Conservation (phyloP, 1,139 yeast genomes). For the Lodderomyces elongisporus region DNA sequence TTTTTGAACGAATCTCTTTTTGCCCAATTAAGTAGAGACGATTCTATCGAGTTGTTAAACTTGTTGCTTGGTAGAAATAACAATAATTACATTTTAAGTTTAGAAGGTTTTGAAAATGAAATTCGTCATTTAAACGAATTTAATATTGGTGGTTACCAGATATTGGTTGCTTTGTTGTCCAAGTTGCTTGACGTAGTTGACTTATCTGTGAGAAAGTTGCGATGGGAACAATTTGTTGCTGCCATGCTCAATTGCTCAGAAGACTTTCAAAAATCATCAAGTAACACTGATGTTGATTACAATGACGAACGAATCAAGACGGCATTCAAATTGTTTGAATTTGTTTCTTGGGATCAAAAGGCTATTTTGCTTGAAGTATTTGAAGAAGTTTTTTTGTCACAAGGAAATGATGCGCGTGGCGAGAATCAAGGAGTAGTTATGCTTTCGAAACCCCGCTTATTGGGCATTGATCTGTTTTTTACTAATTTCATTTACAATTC, state of each 20-base stretch:
- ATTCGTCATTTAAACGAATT: constrained; percentile 40
- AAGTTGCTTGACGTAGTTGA: constrained; percentile 1
- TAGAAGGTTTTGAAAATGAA: constrained; percentile 18
- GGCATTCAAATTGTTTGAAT: constrained; percentile 31
- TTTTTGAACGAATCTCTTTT: neutral
- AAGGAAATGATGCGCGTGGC: neutral
- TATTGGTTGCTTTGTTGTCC: constrained; percentile 26
- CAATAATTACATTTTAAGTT: constrained; percentile 8
- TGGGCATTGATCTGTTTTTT: constrained; percentile 36
- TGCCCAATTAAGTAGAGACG: constrained; percentile 16
- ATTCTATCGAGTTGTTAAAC: constrained; percentile 21
- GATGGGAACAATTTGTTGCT: constrained; percentile 27
- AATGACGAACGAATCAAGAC: constrained; percentile 15
- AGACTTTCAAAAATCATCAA: no score
- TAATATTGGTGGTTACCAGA: constrained; percentile 50
- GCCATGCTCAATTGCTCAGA: constrained; percentile 39
- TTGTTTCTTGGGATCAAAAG: constrained; percentile 28
- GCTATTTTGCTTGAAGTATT: constrained; percentile 23
- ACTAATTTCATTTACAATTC: constrained; percentile 34
- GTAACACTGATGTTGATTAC: neutral
- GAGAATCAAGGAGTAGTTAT: constrained; percentile 9
- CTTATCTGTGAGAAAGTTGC: constrained; percentile 3
- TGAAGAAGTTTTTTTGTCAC: constrained; percentile 20
- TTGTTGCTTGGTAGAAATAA: constrained; percentile 11
- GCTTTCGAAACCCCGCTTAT: no score